Base-by-base conservation (phyloP, 1,284 basidiomycete species). In the Marasmius tenuissimus region DNA sequence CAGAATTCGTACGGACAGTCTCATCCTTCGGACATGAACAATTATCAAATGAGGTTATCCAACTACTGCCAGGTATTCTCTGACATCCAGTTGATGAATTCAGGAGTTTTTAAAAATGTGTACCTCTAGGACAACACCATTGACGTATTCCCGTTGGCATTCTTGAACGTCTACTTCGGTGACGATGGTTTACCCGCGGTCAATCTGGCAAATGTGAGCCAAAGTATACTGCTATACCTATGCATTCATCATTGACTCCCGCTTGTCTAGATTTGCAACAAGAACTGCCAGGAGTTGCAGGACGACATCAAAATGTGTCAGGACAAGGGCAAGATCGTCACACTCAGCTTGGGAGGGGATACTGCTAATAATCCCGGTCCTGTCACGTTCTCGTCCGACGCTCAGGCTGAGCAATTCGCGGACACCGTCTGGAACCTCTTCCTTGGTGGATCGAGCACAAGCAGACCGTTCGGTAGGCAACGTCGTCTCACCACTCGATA, bases 381-480 rank as follows among this genome's bases (percentile, higher is more conserved):
- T 8, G 79, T 78, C 3, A 71, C 72, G 20, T 88, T 89, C 70
- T 70, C 73, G 42, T 83, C 78, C n/a, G 83, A 85, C 59, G 69
- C 79, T 0, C 79, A 86, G 66, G 87, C 80, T 0, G 63, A 72
- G 35, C 70, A 71, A 2, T 88, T 87, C 62, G 87, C 84, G 0
- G 73, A 85, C 58, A 81, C 79, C 0, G 80, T 90, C 55, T 90
- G 88, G 87, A 78, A 89, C 69, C 61, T 85, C 16, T 88, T 89
- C 75, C 76, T 90, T 16, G 88, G 85, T 11, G 88, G 85, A 2
- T 76, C 78, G 1, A 83, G 80, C 66, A 72, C 72, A 22, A 76
- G 79, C 1, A 76, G 88, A 59, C 88, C 88, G 0, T 89, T 89
- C 66, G 87, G 88, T 14, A 68, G 72, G 48, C 87, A 84, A 0